Conservation (phyloP, 768 basidiomycete species). For the Pleurotus giganteus region DNA sequence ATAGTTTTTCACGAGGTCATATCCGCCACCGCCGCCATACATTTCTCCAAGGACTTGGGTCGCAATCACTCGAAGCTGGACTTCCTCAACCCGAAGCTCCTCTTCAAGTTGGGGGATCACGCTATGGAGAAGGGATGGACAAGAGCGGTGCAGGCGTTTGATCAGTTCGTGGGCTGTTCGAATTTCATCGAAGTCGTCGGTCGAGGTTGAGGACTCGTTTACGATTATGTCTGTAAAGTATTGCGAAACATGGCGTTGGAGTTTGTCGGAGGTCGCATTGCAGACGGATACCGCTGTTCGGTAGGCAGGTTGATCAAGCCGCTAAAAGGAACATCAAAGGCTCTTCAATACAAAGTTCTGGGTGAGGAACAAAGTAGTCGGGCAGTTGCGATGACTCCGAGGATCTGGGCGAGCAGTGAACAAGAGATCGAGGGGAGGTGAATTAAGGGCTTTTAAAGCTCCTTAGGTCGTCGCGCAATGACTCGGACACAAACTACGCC, state of each 20-base stretch:
- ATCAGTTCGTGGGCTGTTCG: constrained; percentile 82
- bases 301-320: constrained; percentile 71
- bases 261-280: constrained; percentile 77
- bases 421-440: background rate
- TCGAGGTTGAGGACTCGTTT: constrained; percentile 40
- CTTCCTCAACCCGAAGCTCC: constrained; percentile 76
- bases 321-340: constrained; percentile 32
- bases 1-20: constrained; percentile 76
- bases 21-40: constrained; percentile 60
- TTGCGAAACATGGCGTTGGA: constrained; percentile 85
- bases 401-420: too few species aligned
- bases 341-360: constrained; percentile 10
- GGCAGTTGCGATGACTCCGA: too few species aligned
- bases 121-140: constrained; percentile 79
- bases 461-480: background rate
- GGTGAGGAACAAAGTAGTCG: too few species aligned
- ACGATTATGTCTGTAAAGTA: constrained; percentile 93
- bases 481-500: background rate
- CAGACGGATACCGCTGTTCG: constrained; percentile 85
- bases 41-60: constrained; percentile 88
- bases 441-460: background rate
- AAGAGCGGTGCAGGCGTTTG: constrained; percentile 75
- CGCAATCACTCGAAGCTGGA: constrained; percentile 72
- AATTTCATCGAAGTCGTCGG: constrained; percentile 69
- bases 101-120: constrained; percentile 94